Percentiles rank a stretch among this genome's conserved stretches.
These are phyloP conservation scores for Pilaira anomala DNA, from an alignment of 192 early-diverging fungal species.

Conservation along the genomic window DNA sequence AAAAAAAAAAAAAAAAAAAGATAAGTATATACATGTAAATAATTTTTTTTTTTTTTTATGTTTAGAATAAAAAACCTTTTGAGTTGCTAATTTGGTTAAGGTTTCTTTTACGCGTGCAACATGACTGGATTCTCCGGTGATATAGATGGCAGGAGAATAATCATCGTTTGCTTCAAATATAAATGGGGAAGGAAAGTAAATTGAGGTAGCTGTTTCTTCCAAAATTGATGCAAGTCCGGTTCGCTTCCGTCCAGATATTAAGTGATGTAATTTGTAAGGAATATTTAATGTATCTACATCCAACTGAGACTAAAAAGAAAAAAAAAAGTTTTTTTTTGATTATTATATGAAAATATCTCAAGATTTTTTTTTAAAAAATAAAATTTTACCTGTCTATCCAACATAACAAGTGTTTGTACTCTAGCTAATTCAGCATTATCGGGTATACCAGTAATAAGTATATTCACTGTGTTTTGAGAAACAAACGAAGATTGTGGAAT, in stretches of 20 bases:
- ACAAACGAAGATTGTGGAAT: conserved; percentile 17
- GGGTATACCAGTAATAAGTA: conserved; percentile 31
- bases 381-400: conserved; percentile 46
- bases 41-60: no score
- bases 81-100: conserved; percentile 38
- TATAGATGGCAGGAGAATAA: conserved; percentile 53
- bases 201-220: conserved; percentile 65
- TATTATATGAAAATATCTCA: conserved; percentile 35
- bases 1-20: conserved; percentile 12
- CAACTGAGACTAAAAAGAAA: conserved; percentile 43
- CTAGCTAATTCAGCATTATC: conserved; percentile 22
- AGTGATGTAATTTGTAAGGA: conserved; percentile 56
- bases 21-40: no score
- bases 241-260: conserved; percentile 69
- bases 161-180: conserved; percentile 31
- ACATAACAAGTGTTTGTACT: conserved; percentile 35
- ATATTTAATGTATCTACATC: conserved; percentile 39
- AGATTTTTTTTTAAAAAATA: conserved; percentile 34
- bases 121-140: conserved; percentile 61
- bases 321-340: conserved; percentile 7
- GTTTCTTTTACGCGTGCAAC: conserved; percentile 56
- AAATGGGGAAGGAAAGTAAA: conserved; percentile 70
- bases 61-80: no score
- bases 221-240: conserved; percentile 62
- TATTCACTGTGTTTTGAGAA: conserved; percentile 27